Conservation (phyloP, 176 grass and related monocot genomes). For the Coix lacrymajobi region DNA sequence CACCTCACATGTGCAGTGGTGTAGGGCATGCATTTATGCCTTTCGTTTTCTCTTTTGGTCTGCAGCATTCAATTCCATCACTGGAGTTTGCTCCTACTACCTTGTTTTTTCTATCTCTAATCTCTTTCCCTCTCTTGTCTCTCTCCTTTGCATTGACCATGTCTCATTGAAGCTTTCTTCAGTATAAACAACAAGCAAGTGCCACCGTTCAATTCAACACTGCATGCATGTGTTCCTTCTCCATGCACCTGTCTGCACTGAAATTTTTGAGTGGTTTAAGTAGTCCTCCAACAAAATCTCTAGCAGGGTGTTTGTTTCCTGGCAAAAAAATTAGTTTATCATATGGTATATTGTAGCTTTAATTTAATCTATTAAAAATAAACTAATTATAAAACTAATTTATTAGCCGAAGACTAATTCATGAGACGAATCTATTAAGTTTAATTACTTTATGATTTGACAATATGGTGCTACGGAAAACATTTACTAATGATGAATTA, state of each 20-base stretch:
- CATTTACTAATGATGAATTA: no score
- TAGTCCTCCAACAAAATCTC: background rate
- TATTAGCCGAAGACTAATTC: no score
- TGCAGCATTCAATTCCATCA: constrained; percentile 51
- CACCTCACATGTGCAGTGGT: constrained; percentile 38
- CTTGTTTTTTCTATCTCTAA: background rate
- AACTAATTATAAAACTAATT: no score
- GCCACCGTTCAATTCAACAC: constrained; percentile 5
- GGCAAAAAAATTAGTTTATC: no score
- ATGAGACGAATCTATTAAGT: no score
- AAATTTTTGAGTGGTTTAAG: constrained; percentile 11
- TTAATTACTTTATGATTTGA: no score
- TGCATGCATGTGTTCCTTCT: constrained; percentile 18
- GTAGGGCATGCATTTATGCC: constrained; percentile 39
- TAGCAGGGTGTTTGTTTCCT: no score
- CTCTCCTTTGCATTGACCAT: constrained; percentile 1
- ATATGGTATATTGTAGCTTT: no score
- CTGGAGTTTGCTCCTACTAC: background rate
- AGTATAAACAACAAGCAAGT: background rate
- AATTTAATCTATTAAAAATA: no score
- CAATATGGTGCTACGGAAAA: no score
- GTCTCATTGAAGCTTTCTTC: background rate
- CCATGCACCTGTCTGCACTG: constrained; percentile 21
- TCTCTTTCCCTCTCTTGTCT: background rate
- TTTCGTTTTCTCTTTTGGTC: constrained; percentile 34